Conservation (phyloP, 23 red algal genomes). For the Gracilaria gracilis region DNA sequence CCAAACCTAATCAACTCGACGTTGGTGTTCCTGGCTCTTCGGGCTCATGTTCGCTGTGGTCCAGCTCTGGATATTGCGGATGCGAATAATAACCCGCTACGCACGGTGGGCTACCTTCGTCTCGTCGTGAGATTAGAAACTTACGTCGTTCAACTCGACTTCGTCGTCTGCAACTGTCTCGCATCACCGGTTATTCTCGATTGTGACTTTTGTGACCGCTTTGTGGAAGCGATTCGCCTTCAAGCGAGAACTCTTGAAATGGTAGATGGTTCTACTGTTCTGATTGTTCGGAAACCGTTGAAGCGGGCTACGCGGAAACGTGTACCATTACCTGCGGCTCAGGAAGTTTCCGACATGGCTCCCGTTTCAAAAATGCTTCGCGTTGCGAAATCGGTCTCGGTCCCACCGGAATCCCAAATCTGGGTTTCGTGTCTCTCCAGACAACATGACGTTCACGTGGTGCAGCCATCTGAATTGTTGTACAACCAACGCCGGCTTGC, state of each 20-base stretch:
- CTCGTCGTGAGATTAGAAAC: not conserved
- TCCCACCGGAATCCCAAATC: not conserved
- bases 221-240: not conserved
- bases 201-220: conserved; percentile 12
- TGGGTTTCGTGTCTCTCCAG: not conserved
- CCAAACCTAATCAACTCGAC: not conserved
- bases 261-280: not conserved
- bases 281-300: not conserved
- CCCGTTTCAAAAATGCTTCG: not conserved
- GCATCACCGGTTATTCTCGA: not conserved
- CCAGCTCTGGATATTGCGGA: not conserved
- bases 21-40: not conserved
- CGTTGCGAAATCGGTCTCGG: not conserved
- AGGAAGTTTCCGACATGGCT: not conserved
- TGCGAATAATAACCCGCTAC: not conserved
- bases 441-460: not conserved
- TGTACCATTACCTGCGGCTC: not conserved
- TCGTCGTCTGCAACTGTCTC: not conserved
- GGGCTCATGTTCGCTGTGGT: not conserved
- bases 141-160: not conserved
- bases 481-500: not conserved
- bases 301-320: not conserved
- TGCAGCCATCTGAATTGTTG: not conserved
- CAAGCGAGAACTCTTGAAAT: not conserved
- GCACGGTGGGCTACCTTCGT: not conserved